phyloP scores from a whole-genome alignment of 78 protist genomes.

The Dictyostelium citrinum region DNA sequence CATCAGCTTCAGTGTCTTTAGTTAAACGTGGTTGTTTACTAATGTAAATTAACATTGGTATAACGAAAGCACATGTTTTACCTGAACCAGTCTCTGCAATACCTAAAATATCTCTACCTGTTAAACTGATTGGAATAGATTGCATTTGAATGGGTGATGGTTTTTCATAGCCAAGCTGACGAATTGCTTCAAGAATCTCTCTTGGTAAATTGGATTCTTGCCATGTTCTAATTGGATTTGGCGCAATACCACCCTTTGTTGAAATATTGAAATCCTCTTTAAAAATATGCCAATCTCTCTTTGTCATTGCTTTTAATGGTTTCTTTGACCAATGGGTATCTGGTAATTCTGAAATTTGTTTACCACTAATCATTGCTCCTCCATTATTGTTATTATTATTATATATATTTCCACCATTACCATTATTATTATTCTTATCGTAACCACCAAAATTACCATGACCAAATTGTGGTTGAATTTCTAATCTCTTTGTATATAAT shows the following conservation, averaged over 20 bases:
- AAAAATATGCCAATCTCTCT: slow-evolving; percentile 98
- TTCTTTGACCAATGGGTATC: slow-evolving; percentile 95
- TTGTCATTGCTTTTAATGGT: slow-evolving; percentile 90
- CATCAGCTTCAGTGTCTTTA: slow-evolving; percentile 68
- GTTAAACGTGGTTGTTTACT: slow-evolving; percentile 66
- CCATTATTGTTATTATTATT: not conserved
- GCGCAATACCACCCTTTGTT: slow-evolving; percentile 87
- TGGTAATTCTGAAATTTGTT: not conserved
- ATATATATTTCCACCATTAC: not conserved
- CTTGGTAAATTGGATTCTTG: slow-evolving; percentile 43
- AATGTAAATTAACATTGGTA: slow-evolving; percentile 85
- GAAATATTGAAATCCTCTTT: slow-evolving; percentile 94
- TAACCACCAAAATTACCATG: slow-evolving; percentile 86
- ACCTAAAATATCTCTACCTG: slow-evolving; percentile 89
- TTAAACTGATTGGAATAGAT: slow-evolving; percentile 88
- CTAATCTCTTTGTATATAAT: slow-evolving; percentile 53
- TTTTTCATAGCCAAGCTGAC: slow-evolving; percentile 80
- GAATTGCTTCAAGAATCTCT: slow-evolving; percentile 61
- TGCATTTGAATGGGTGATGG: slow-evolving; percentile 93
- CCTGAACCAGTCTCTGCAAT: slow-evolving; percentile 94
- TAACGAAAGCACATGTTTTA: slow-evolving; percentile 91
- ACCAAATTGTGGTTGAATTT: slow-evolving; percentile 82
- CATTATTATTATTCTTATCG: not conserved
- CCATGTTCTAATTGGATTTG: slow-evolving; percentile 85
- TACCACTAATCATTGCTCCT: not conserved